Conservation (phyloP, 257 asterid genomes). For the Linaria vulgaris region DNA sequence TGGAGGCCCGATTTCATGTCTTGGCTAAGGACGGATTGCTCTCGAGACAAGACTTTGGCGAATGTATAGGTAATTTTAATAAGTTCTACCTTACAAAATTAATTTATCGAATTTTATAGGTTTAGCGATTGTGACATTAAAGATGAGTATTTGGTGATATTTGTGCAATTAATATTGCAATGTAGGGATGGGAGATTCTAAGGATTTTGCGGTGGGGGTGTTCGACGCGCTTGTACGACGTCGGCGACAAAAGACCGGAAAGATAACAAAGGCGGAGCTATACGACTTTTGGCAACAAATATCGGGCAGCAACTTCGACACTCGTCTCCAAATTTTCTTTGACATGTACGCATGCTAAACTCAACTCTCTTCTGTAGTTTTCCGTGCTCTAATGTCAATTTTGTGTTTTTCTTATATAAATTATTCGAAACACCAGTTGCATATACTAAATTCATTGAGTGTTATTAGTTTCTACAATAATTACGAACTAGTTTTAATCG, state of each 20-base stretch:
- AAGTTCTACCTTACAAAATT: neutral
- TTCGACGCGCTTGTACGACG: conserved; percentile 80
- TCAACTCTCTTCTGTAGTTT: neutral
- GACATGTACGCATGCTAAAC: conserved; percentile 55
- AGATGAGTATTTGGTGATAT: no score
- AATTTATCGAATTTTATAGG: neutral
- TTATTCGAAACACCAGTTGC: no score
- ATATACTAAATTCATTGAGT: no score
- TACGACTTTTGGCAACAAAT: conserved; percentile 84
- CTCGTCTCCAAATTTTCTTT: conserved; percentile 92
- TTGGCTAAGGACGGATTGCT: conserved; percentile 68
- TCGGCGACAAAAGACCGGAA: conserved; percentile 57
- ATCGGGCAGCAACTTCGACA: conserved; percentile 86
- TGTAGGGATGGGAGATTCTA: conserved; percentile 84
- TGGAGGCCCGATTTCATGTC: conserved; percentile 62
- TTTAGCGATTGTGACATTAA: neutral
- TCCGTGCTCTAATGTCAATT: no score
- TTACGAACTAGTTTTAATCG: no score
- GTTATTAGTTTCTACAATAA: no score
- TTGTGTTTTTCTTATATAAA: no score
- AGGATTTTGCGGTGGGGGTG: conserved; percentile 83
- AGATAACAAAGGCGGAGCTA: conserved; percentile 71
- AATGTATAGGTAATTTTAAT: conserved; percentile 67
- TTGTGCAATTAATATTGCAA: neutral
- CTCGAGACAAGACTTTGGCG: conserved; percentile 76